Evolutionary conservation across 192 early-diverging fungal genomes (phyloP).

Genomic region (Coemansia sp.): DNA sequence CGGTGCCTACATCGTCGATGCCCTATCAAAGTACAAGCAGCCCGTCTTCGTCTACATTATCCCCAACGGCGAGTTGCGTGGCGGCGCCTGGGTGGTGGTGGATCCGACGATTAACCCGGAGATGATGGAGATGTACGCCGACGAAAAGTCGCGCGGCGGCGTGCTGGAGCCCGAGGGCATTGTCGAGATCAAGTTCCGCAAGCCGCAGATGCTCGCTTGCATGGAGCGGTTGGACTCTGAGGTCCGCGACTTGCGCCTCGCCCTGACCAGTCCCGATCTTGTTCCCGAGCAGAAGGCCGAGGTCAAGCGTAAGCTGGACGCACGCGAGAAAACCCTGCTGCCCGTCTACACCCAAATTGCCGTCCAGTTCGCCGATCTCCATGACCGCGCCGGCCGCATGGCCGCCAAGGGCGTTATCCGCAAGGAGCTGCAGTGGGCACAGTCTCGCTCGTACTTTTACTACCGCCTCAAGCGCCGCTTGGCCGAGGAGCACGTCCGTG

Average conservation of each 20-base stretch:
- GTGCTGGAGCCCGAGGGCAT: conserved; percentile 97
- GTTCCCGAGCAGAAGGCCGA: conserved; percentile 62
- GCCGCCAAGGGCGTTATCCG: conserved; percentile 88
- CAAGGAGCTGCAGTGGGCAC: conserved; percentile 73
- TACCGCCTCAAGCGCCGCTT: conserved; percentile 84
- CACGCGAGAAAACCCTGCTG: conserved; percentile 80
- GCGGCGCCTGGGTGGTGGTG: conserved; percentile 97
- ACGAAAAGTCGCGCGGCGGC: conserved; percentile 85
- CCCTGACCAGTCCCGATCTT: conserved; percentile 57
- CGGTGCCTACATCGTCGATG: conserved; percentile 96
- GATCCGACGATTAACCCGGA: conserved; percentile 96
- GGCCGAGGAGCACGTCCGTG: conserved; percentile 73
- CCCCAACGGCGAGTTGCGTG: conserved; percentile 92
- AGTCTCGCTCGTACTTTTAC: conserved; percentile 87
- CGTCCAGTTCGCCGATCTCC: conserved; percentile 96
- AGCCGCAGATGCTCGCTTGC: conserved; percentile 84
- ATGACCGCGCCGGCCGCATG: conserved; percentile 96
- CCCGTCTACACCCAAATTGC: conserved; percentile 93
- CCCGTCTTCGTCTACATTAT: conserved; percentile 97
- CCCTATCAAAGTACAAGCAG: conserved; percentile 91
- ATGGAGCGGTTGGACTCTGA: conserved; percentile 89
- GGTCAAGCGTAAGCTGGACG: conserved; percentile 70
- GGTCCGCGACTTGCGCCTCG: conserved; percentile 71
- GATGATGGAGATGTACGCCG: conserved; percentile 99
- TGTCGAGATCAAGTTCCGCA: conserved; percentile 97